phyloP scores from a whole-genome alignment of 2,329 filamentous ascomycete genomes.

The Botrytis elliptica region DNA sequence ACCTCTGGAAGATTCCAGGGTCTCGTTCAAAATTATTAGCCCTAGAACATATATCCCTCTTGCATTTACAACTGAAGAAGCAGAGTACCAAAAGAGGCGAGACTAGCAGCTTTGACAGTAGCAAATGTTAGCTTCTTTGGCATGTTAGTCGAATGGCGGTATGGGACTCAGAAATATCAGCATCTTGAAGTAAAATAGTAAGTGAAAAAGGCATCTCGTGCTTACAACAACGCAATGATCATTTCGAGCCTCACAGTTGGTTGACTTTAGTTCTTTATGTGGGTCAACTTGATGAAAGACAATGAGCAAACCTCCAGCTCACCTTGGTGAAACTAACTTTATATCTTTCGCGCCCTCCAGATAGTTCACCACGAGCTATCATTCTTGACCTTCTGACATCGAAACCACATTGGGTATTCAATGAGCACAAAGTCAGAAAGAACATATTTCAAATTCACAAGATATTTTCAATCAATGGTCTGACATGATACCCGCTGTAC shows the following conservation, averaged over 20 bases:
- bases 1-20: neutral
- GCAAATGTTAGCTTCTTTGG: conserved; percentile 9
- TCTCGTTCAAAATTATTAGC: conserved; percentile 8
- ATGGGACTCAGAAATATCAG: conserved; percentile 9
- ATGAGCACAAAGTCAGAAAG: neutral
- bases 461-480: neutral
- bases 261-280: neutral
- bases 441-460: neutral
- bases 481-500: neutral
- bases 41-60: conserved; percentile 18
- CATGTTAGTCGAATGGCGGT: neutral
- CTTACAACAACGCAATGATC: conserved; percentile 18
- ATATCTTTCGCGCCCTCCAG: conserved; percentile 25
- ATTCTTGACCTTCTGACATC: neutral
- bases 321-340: conserved; percentile 15
- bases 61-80: neutral
- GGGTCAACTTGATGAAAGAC: neutral
- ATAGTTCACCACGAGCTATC: conserved; percentile 21
- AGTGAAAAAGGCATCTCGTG: conserved; percentile 17
- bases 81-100: conserved; percentile 20
- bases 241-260: conserved; percentile 25
- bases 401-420: no score
- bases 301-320: neutral
- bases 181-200: conserved; percentile 11
- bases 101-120: conserved; percentile 22